Conservation (phyloP, 2,329 filamentous ascomycete genomes). For the Calonectria naviculata region DNA sequence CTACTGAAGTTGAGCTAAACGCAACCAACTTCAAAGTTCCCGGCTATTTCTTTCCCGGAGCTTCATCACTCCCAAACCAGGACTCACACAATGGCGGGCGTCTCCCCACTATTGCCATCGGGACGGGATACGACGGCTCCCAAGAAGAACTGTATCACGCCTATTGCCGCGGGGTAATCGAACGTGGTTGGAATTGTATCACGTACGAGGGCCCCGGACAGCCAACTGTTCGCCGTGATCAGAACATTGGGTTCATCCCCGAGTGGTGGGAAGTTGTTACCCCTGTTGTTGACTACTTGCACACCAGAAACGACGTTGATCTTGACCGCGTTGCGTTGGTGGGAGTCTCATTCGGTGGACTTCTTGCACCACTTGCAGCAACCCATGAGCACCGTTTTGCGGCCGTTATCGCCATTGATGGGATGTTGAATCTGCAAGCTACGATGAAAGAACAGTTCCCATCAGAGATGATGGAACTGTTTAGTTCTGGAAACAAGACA, state of each 20-base stretch:
- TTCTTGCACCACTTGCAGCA: slow-evolving; percentile 30
- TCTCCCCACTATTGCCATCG: slow-evolving; percentile 52
- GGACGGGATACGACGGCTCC: slow-evolving; percentile 53
- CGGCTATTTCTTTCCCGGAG: slow-evolving; percentile 44
- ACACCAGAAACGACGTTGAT: slow-evolving; percentile 10
- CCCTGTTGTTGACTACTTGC: slow-evolving; percentile 15
- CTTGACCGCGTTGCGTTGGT: slow-evolving; percentile 12
- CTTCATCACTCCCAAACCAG: neutral
- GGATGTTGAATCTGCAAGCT: slow-evolving; percentile 12
- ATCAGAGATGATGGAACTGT: neutral
- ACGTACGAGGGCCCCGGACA: slow-evolving; percentile 22
- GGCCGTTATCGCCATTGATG: slow-evolving; percentile 22
- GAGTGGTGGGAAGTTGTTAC: slow-evolving; percentile 25
- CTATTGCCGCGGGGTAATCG: slow-evolving; percentile 45
- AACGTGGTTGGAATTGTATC: slow-evolving; percentile 49
- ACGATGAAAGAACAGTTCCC: slow-evolving; percentile 5
- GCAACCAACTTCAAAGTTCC: slow-evolving; percentile 45
- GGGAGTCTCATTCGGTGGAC: slow-evolving; percentile 29
- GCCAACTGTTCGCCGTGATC: slow-evolving; percentile 19
- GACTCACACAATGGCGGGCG: neutral
- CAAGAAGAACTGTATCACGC: slow-evolving; percentile 56
- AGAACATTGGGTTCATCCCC: slow-evolving; percentile 19
- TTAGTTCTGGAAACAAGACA: slow-evolving; percentile 3
- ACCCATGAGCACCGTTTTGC: slow-evolving; percentile 23
- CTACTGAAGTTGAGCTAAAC: slow-evolving; percentile 45